Evolutionary conservation across 371 early-diverging fungal species (phyloP), one percentile per base, ranked within the genome.

Genomic region (Choanephora cucurbitarum): DNA sequence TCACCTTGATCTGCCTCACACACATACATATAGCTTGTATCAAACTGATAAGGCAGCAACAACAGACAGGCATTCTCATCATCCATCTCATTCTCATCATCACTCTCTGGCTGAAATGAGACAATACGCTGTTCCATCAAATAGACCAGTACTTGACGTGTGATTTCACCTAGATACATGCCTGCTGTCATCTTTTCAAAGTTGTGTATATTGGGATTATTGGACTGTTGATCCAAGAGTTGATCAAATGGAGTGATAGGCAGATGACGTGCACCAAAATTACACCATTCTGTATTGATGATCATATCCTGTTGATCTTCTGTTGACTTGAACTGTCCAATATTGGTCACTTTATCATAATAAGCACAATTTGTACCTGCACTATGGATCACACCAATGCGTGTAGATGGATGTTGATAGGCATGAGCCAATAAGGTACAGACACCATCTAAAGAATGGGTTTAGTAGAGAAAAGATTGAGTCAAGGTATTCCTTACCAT

Each of bases 341-440:
- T 72, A 52, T 74, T 74, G 40, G 69, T 42, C 13, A 73, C 55
- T 34, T 66, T 63, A 41, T 78, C 79, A 33, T 78, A 78, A 72
- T 96, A 98, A 28, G 96, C 93, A 44, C 94, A 94, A 64, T 98
- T 98, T 43, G 96, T 92, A 39, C 98, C 98, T 3, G 96, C 93
- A 57, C 94, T 95, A 41, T 95, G 85, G 62, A 98, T 92, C 43
- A 94, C 89, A 39, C 94, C 94, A 52, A 95, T 79, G 64, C 86
- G 84, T 39, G 95, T 95, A 41, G 87, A 84, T n/a, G 92, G 92
- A 57, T 88, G 82, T 50, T 77, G 77, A 80, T 94, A 95, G 5
- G 93, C 93, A 55, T 95, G 90, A 23, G 95, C 88, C 49, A 95
- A 80, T 45, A 96, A 79, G 1, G 97, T 94, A 43, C 95, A 93